Conservation (phyloP, 192 early-diverging fungal species). For the Backusella tarrabulga region DNA sequence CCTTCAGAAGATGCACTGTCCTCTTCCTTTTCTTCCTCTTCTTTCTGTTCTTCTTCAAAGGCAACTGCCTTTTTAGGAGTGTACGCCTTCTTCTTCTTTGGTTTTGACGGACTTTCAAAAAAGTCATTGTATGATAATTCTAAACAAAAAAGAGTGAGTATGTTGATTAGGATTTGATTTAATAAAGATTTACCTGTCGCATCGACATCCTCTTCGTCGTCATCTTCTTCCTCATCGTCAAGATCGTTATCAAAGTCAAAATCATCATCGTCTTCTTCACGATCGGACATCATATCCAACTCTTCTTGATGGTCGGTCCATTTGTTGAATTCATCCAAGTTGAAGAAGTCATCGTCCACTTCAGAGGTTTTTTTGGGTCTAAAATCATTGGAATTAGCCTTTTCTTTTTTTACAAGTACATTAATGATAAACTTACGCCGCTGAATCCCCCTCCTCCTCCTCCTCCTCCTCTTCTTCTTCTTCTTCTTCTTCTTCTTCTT, state of each 20-base stretch:
- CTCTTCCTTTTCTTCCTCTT: conserved; percentile 41
- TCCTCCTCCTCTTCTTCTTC: conserved; percentile 43
- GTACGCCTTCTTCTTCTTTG: conserved; percentile 8
- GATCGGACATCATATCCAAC: conserved; percentile 53
- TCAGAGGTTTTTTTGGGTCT: conserved; percentile 49
- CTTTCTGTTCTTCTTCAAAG: conserved; percentile 46
- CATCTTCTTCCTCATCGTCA: conserved; percentile 63
- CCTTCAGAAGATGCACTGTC: conserved; percentile 20
- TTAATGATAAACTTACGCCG: conserved; percentile 21
- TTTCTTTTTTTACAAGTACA: conserved; percentile 15
- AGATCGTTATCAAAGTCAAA: conserved; percentile 69
- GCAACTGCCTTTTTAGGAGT: conserved; percentile 30
- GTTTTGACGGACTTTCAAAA: conserved; percentile 66
- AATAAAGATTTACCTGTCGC: conserved; percentile 27
- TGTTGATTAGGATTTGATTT: neutral
- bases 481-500: conserved; percentile 31
- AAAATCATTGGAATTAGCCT: neutral
- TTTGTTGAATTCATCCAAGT: conserved; percentile 88
- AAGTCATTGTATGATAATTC: conserved; percentile 86
- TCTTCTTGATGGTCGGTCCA: conserved; percentile 66
- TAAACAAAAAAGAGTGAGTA: conserved; percentile 19
- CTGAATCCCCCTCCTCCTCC: conserved; percentile 24
- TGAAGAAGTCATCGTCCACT: conserved; percentile 95
- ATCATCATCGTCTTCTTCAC: conserved; percentile 60
- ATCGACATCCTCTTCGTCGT: conserved; percentile 60